Conservation (phyloP, 2,329 filamentous ascomycete genomes). For the Shiraia sp. region DNA sequence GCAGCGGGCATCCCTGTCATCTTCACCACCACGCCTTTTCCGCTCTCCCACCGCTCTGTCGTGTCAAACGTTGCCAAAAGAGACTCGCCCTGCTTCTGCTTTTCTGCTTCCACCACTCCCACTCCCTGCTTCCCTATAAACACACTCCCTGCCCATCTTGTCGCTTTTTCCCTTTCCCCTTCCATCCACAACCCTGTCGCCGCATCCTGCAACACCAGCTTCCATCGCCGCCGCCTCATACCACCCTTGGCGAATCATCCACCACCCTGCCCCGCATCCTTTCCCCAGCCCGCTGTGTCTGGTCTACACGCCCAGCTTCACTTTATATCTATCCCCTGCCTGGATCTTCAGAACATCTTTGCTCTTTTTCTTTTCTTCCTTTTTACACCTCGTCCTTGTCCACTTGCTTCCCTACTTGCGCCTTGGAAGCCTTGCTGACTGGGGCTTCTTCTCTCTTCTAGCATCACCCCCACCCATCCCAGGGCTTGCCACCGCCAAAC, state of each 20-base stretch:
- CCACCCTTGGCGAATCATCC: no score
- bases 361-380: no score
- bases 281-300: no score
- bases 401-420: no score
- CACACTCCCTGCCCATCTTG: slow-evolving; percentile 12
- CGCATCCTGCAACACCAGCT: no score
- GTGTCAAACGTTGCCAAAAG: slow-evolving; percentile 33
- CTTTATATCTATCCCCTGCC: no score
- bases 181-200: slow-evolving; percentile 19
- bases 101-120: slow-evolving; percentile 17
- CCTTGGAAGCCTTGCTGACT: slow-evolving; percentile 41
- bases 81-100: slow-evolving; percentile 23
- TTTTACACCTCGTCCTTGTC: no score
- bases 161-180: slow-evolving; percentile 16
- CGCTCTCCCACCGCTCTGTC: slow-evolving; percentile 36
- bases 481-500: slow-evolving; percentile 67
- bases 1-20: slow-evolving; percentile 41
- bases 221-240: no score
- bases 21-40: slow-evolving; percentile 31
- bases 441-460: slow-evolving; percentile 50
- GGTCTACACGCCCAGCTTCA: no score
- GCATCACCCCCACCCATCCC: slow-evolving; percentile 77
- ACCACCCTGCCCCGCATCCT: no score
- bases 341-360: no score
- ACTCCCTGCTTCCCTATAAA: slow-evolving; percentile 5